These are phyloP conservation scores for Candida caryicola DNA, from an alignment of 805 yeast species.

Conservation along the genomic window DNA sequence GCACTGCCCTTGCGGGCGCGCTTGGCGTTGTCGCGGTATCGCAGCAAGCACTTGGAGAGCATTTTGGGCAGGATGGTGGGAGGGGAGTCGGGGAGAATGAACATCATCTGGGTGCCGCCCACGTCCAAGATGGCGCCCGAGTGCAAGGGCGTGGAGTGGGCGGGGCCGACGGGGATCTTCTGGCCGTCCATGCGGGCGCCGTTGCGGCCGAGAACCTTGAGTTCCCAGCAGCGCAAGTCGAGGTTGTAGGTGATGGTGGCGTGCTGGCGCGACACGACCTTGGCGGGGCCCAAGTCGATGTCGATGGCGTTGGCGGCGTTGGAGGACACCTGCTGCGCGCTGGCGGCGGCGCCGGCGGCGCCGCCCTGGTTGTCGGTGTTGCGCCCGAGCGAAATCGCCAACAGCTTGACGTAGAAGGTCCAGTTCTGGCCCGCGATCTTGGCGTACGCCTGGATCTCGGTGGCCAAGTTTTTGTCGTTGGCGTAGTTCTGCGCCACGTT, in stretches of 20 bases:
- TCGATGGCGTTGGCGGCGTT: constrained; percentile 41
- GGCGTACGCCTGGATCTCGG: constrained; percentile 96
- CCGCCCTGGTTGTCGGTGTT: constrained; percentile 48
- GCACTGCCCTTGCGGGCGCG: constrained; percentile 16
- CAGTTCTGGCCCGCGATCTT: constrained; percentile 90
- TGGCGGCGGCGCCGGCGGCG: constrained; percentile 15
- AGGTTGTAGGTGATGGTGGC: constrained; percentile 80
- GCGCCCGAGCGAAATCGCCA: constrained; percentile 81
- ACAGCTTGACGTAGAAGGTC: constrained; percentile 88
- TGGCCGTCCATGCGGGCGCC: constrained; percentile 87
- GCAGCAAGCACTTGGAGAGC: constrained; percentile 35
- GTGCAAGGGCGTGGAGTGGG: constrained; percentile 53
- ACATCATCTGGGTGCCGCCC: constrained; percentile 99
- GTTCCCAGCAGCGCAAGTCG: constrained; percentile 78
- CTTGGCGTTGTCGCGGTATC: constrained; percentile 24
- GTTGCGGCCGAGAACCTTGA: constrained; percentile 80
- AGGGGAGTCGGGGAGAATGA: constrained; percentile 86
- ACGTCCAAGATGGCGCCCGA: constrained; percentile 92
- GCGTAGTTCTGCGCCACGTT: constrained; percentile 70
- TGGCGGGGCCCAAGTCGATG: constrained; percentile 94
- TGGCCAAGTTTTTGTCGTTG: constrained; percentile 64
- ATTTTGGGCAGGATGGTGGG: constrained; percentile 61
- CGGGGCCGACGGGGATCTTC: constrained; percentile 49
- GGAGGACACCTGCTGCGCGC: too few species aligned
- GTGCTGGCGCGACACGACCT: constrained; percentile 91